phyloP scores from a whole-genome alignment of 768 basidiomycete species.

The Calocybe indica region DNA sequence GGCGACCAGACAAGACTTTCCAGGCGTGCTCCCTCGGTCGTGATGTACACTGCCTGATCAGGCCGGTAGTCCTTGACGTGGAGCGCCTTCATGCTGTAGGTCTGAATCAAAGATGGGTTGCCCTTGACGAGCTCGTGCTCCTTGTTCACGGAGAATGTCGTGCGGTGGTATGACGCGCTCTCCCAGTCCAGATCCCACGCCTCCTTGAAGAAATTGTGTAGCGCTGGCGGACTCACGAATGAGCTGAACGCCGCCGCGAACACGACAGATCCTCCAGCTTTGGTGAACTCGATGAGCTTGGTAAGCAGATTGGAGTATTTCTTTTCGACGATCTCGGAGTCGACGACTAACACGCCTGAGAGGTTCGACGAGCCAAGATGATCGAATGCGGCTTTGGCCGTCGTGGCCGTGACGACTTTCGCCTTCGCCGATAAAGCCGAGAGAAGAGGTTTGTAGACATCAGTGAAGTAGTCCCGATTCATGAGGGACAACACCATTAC shows the following conservation, averaged over 20 bases:
- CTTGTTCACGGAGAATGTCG: slow-evolving; percentile 28
- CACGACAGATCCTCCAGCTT: slow-evolving; percentile 30
- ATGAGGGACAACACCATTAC: slow-evolving; percentile 26
- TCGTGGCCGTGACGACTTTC: slow-evolving; percentile 13
- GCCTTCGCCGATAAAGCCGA: slow-evolving; percentile 17
- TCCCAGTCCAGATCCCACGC: slow-evolving; percentile 31
- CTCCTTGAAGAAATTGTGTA: slow-evolving; percentile 22
- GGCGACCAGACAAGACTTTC: slow-evolving; percentile 22
- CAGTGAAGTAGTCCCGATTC: slow-evolving; percentile 13
- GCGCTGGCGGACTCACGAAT: slow-evolving; percentile 14
- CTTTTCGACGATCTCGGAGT: slow-evolving; percentile 23
- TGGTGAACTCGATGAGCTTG: slow-evolving; percentile 30
- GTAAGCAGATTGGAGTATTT: slow-evolving; percentile 15
- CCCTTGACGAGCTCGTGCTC: slow-evolving; percentile 19
- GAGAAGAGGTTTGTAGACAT: slow-evolving; percentile 20
- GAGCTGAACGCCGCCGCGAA: slow-evolving; percentile 28
- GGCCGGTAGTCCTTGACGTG: slow-evolving; percentile 24
- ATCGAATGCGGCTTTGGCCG: slow-evolving; percentile 13
- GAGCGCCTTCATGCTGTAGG: slow-evolving; percentile 39
- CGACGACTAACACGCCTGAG: slow-evolving; percentile 27
- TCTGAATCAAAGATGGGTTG: slow-evolving; percentile 19
- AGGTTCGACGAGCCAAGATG: slow-evolving; percentile 21
- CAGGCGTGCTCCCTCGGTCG: slow-evolving; percentile 15
- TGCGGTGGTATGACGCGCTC: slow-evolving; percentile 32
- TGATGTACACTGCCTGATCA: slow-evolving; percentile 25